phyloP scores from a whole-genome alignment of 768 basidiomycete genomes.

The Hemileccinum impolitum region DNA sequence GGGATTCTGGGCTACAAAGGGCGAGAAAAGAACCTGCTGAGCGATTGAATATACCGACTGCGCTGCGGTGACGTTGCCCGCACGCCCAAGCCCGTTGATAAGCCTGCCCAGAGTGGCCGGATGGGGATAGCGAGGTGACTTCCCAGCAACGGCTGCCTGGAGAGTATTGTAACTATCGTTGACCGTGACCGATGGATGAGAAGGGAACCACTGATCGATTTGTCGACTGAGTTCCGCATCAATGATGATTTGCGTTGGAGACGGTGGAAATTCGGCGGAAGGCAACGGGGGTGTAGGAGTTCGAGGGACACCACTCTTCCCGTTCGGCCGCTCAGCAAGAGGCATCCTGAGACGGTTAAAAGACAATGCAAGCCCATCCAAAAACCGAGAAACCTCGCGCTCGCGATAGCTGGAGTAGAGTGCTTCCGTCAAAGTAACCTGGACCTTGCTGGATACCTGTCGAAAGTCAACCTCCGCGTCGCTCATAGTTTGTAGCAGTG shows the following conservation, averaged over 20 bases:
- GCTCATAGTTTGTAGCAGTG: constrained; percentile 42
- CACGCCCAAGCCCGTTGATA: constrained; percentile 66
- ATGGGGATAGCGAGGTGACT: constrained; percentile 46
- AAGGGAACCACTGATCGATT: constrained; percentile 34
- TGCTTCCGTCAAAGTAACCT: constrained; percentile 19
- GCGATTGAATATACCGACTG: constrained; percentile 63
- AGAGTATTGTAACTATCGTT: constrained; percentile 49
- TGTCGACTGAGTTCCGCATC: constrained; percentile 27
- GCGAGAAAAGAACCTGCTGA: constrained; percentile 53
- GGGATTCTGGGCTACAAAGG: constrained; percentile 38
- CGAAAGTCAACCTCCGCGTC: constrained; percentile 30
- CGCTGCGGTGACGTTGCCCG: constrained; percentile 57
- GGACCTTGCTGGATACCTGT: constrained; percentile 18
- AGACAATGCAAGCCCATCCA: constrained; percentile 15
- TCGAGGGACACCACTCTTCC: constrained; percentile 2
- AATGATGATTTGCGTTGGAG: constrained; percentile 14
- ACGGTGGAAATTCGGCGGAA: constrained; percentile 12
- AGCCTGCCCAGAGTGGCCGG: constrained; percentile 54
- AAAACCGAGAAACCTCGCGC: constrained; percentile 23
- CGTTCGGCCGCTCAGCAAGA: constrained; percentile 15
- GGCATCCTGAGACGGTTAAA: constrained; percentile 21
- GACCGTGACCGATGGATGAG: constrained; percentile 27
- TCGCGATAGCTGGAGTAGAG: constrained; percentile 20
- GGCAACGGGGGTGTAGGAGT: constrained; percentile 10
- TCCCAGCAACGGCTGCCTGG: constrained; percentile 36